Conservation (phyloP, 768 basidiomycete species). For the Multifurca ochricompacta region DNA sequence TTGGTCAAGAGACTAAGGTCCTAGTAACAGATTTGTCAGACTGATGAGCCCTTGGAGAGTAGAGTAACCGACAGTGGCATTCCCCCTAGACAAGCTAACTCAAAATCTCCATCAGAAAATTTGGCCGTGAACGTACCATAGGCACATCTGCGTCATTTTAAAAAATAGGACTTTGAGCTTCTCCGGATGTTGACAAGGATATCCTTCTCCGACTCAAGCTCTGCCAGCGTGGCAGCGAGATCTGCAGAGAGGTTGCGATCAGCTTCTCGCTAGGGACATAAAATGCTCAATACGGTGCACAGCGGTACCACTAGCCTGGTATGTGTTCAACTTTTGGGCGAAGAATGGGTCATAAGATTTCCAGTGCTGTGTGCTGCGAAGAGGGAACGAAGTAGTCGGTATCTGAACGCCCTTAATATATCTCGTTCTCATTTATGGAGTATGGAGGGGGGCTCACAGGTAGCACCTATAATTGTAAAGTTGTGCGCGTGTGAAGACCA, state of each 20-base stretch:
- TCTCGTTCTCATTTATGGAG: not conserved
- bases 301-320: constrained; percentile 67
- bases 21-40: constrained; percentile 30
- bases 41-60: not conserved
- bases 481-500: not conserved
- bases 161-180: constrained; percentile 61
- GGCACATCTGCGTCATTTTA: constrained; percentile 86
- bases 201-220: constrained; percentile 46
- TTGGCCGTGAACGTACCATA: constrained; percentile 46
- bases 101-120: not conserved
- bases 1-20: constrained; percentile 90
- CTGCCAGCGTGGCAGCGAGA: constrained; percentile 64
- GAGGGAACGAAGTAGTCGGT: constrained; percentile 71
- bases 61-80: constrained; percentile 63
- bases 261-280: not conserved
- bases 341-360: constrained; percentile 75
- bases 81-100: constrained; percentile 54
- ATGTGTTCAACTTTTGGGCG: constrained; percentile 70
- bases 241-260: constrained; percentile 34
- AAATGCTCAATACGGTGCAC: constrained; percentile 57
- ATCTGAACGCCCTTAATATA: constrained; percentile 38
- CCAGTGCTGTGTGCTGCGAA: constrained; percentile 65
- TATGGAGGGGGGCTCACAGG: constrained; percentile 34
- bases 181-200: constrained; percentile 37
- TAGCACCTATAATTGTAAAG: constrained; percentile 49